phyloP scores from a whole-genome alignment of 2,329 filamentous ascomycete genomes.

The Cryphonectria carpinicola region DNA sequence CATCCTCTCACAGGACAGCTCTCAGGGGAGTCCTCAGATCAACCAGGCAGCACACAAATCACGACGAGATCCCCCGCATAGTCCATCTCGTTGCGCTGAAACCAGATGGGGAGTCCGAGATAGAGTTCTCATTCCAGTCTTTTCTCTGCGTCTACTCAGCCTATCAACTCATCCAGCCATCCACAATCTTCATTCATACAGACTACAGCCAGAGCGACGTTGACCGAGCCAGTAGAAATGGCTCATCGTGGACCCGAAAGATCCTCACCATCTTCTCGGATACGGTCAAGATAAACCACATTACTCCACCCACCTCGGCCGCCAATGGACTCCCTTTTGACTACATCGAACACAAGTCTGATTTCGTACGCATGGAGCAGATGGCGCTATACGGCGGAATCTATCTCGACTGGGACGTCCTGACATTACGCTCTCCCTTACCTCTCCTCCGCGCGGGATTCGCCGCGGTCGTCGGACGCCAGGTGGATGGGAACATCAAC shows the following conservation, averaged over 20 bases:
- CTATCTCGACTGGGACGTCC: conserved; percentile 38
- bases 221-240: conserved; percentile 26
- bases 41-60: not conserved
- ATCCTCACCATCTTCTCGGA: conserved; percentile 31
- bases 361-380: conserved; percentile 36
- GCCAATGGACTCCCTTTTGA: conserved; percentile 29
- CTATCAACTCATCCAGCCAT: conserved; percentile 31
- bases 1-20: not conserved
- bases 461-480: conserved; percentile 35
- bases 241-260: conserved; percentile 33
- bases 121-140: conserved; percentile 33
- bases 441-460: conserved; percentile 33
- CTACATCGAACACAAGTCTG: conserved; percentile 35
- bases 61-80: conserved; percentile 32
- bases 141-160: conserved; percentile 36
- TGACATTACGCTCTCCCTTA: conserved; percentile 33
- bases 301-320: conserved; percentile 29
- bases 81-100: conserved; percentile 37
- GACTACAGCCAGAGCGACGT: conserved; percentile 29
- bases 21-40: not conserved
- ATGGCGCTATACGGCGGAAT: conserved; percentile 35
- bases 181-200: conserved; percentile 36
- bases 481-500: conserved; percentile 23
- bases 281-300: conserved; percentile 27
- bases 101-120: conserved; percentile 23